Conservation (phyloP, 1,284 basidiomycete species). For the Trichosporon ovoides region DNA sequence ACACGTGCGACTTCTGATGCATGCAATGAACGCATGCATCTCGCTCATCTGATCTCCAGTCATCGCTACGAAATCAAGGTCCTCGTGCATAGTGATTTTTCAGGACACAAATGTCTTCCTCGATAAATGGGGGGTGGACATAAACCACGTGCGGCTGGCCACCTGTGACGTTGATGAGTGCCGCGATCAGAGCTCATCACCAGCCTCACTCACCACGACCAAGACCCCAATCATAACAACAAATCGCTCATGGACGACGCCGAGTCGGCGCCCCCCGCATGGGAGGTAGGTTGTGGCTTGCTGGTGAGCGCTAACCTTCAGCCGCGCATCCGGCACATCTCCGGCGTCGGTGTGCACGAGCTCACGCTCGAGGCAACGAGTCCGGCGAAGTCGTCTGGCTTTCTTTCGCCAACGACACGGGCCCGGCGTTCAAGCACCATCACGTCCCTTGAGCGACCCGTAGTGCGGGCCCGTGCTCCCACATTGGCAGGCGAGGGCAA, state of each 20-base stretch:
- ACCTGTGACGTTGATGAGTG: slow-evolving; percentile 1
- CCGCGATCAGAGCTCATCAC: background rate
- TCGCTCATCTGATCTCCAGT: too few species aligned
- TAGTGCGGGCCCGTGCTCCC: slow-evolving; percentile 27
- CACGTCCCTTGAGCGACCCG: background rate
- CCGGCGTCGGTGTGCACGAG: slow-evolving; percentile 41
- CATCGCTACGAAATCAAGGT: too few species aligned
- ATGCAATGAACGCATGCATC: too few species aligned
- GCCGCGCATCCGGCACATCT: slow-evolving; percentile 38
- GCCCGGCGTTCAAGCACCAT: slow-evolving; percentile 1
- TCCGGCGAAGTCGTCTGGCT: background rate
- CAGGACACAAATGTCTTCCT: too few species aligned
- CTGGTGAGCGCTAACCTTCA: slow-evolving; percentile 12
- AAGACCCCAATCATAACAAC: background rate
- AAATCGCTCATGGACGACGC: slow-evolving; percentile 1
- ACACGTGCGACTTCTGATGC: too few species aligned
- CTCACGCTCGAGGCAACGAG: slow-evolving; percentile 24
- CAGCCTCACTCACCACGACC: background rate
- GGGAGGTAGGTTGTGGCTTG: slow-evolving; percentile 1
- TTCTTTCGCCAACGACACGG: slow-evolving; percentile 9
- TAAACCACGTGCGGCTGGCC: background rate
- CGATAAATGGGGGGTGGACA: too few species aligned
- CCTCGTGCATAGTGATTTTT: too few species aligned
- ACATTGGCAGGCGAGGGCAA: slow-evolving; percentile 42
- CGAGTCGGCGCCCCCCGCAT: slow-evolving; percentile 8